A percentile compares a stretch with the other conserved stretches of the same genome.
These are phyloP conservation scores for Trametes sp. DNA, from an alignment of 1,284 basidiomycete species.

Conservation along the genomic window DNA sequence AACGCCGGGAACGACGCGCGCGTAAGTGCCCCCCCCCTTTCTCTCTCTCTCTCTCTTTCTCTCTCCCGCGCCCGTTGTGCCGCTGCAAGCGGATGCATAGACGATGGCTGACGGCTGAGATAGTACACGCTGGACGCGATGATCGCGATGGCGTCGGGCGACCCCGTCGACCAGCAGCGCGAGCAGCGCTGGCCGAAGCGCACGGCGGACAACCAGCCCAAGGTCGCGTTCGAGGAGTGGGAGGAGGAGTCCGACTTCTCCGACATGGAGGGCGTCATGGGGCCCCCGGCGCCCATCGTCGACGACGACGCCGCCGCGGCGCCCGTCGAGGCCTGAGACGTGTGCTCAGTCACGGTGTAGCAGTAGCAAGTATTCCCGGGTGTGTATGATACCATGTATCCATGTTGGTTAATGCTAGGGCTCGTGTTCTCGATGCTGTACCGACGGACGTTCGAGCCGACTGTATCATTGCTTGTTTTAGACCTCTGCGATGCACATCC, in stretches of 20 bases:
- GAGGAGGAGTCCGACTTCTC: constrained; percentile 66
- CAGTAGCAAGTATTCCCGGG: neutral
- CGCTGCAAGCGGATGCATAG: too few species aligned
- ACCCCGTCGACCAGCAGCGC: constrained; percentile 73
- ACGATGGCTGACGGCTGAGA: neutral
- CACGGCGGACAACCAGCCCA: constrained; percentile 51
- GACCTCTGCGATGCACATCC: too few species aligned
- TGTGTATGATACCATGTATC: constrained; percentile 1
- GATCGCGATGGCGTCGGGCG: constrained; percentile 72
- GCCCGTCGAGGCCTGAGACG: constrained; percentile 19
- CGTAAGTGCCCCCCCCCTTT: constrained; percentile 50
- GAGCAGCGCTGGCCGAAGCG: constrained; percentile 79
- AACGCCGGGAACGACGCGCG: constrained; percentile 89
- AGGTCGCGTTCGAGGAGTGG: constrained; percentile 63
- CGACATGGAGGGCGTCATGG: constrained; percentile 45
- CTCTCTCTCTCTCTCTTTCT: too few species aligned
- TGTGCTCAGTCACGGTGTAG: constrained; percentile 1
- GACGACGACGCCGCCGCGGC: constrained; percentile 1
- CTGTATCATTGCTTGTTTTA: neutral
- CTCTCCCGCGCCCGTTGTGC: too few species aligned
- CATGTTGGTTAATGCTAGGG: too few species aligned
- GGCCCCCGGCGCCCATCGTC: constrained; percentile 1
- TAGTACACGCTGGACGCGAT: constrained; percentile 74
- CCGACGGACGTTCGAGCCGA: neutral
- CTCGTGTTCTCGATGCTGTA: neutral